Evolutionary conservation across 2,329 filamentous ascomycete genomes (phyloP), one percentile per base, ranked within the genome.

Genomic region (Aureobasidium sp.): DNA sequence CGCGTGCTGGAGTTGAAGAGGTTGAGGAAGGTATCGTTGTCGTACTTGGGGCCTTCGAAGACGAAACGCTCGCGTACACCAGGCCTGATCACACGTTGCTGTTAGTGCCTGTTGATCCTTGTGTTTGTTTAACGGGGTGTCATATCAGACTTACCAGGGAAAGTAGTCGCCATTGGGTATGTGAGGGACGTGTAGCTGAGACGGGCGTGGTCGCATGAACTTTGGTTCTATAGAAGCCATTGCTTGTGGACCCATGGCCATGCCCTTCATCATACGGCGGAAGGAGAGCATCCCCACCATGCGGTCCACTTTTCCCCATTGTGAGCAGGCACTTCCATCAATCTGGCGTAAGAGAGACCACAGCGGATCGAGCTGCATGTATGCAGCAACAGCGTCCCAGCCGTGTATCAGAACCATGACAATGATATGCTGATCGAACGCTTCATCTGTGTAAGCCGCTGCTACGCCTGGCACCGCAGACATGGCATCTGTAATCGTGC

Each of bases 51-150:
- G 3, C 33, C 37, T 33, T 61, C 49, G 15, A 61, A 61, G 33
- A 61, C 60, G 17, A 61, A 53, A 6, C 60, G 60, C 15, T 61
- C 60, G 24, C 60, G 60, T 31, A 61, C 50, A 11, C 60, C 60
- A 15, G 60, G 60, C 60, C 60, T 61, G 17, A 15, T 17, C 9
- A 17, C 27, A 57, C 24, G 17, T 45, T 7, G 12, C 14, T 24
- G 53, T 57, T n/a, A 57, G 53, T 35, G 24, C n/a, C 8, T 42
- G 8, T 40, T 31, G 24, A 2, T 24, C 5, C 22, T 24, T 47
- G 31, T 15, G 6, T 29, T 9, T 1, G 7, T 47, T 12, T 33
- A 33, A 4, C 9, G 31, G 9, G 31, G 31, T 12, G 31, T 33
- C 9, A 2, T 8, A 33, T 33, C 3, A 8, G 9, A 33, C 60